Evolutionary conservation across 495 filamentous ascomycete species (phyloP).

Genomic region (Viridothelium virens): DNA sequence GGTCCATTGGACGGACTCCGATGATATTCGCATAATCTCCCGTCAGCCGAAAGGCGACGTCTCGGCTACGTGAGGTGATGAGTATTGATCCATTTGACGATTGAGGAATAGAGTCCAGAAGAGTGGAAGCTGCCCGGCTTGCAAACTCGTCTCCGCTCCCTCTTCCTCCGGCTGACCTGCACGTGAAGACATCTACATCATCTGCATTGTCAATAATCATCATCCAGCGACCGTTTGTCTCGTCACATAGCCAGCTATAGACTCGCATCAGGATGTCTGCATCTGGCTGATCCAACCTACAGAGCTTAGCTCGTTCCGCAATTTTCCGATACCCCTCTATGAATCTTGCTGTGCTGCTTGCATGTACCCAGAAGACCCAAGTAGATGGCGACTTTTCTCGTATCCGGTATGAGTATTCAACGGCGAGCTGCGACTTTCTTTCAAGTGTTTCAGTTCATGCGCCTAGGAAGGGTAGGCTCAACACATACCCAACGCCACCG

Average conservation of each 20-base stretch:
- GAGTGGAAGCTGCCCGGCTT: neutral
- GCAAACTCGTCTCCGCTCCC: neutral
- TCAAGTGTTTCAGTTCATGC: neutral
- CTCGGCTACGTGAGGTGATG: slow-evolving; percentile 7
- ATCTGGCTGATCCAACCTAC: slow-evolving; percentile 29
- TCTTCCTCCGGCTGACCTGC: neutral
- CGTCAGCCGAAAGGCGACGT: neutral
- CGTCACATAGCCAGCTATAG: slow-evolving; percentile 35
- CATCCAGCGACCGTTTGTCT: slow-evolving; percentile 39
- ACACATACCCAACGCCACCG: slow-evolving; percentile 43
- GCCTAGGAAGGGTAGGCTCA: too few species aligned
- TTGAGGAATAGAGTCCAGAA: neutral
- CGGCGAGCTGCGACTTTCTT: slow-evolving; percentile 49
- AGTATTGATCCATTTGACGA: slow-evolving; percentile 13
- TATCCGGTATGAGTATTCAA: slow-evolving; percentile 42
- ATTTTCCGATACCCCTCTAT: slow-evolving; percentile 25
- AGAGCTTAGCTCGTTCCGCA: slow-evolving; percentile 23
- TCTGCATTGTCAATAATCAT: slow-evolving; percentile 50
- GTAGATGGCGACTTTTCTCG: slow-evolving; percentile 23
- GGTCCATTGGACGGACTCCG: too few species aligned
- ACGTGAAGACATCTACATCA: slow-evolving; percentile 37
- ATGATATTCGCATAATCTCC: too few species aligned
- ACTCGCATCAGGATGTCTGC: slow-evolving; percentile 35
- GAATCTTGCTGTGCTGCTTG: slow-evolving; percentile 27
- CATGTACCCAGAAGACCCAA: slow-evolving; percentile 30